Base-by-base conservation (phyloP, 2,329 filamentous ascomycete genomes). In the Xylaria sp. region DNA sequence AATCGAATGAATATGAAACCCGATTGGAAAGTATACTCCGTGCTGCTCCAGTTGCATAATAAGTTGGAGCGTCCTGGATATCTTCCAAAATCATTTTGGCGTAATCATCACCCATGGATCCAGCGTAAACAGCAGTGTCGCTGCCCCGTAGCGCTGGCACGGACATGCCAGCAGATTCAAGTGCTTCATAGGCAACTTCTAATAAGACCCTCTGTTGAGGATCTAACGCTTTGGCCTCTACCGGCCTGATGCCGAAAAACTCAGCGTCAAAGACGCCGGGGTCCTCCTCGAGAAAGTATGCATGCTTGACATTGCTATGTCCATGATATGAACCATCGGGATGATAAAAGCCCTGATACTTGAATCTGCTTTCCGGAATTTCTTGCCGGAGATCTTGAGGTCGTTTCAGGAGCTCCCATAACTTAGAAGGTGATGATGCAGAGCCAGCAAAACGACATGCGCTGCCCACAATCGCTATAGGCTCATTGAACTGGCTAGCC, bases 81-180 rank as follows among this genome's bases (percentile, higher is more conserved):
- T 60, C 63, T 1, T 25, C n/a, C 2, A 56, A 15, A 13, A 66
- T 46, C 25, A 61, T 45, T 23, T 20, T 32, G 2, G 10, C 41
- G 28, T 65, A 65, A 12, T 65, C 63, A 13, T 32, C 34, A 4
- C 23, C 12, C 63, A 66, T 66, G 1, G n/a, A 25, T 5, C 63
- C 63, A 4, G 36, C 56, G 12, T 60, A 65, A 12, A 65, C 63
- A 28, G 46, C 63, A 4, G 63, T 65, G 9, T 60, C 56, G 34
- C 23, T 53, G 13, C 63, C 55, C 4, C 36, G 18, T 4, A 67
- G 28, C 10, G 13, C 36, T 20, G 32, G 9, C 12, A 65, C 20
- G 2, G 63, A 20, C 28, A 45, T 13, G 6, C 63, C 63, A 18
- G 63, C 45, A 7, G 56, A 45, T 18, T 60, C 56, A 13, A 65